Evolutionary conservation across 1,139 yeast genomes (phyloP), one percentile per base, ranked within the genome.

Genomic region (Blastobotrys elegans): DNA sequence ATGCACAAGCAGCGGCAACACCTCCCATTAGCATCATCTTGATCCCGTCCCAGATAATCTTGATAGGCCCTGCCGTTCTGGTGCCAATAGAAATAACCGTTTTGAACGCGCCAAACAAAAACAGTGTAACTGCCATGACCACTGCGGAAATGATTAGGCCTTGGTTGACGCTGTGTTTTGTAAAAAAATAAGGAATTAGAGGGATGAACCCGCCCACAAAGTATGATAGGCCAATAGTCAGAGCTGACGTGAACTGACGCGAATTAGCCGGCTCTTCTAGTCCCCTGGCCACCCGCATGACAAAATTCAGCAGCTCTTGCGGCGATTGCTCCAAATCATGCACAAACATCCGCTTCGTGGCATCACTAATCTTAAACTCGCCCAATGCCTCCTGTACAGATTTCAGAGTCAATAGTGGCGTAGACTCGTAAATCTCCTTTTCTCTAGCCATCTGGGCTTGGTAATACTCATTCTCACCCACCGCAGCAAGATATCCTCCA

Each of bases 11-110:
- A 4, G 98, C 98, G 22, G 98, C 98, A 30, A 85, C 70, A 16
- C 97, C 95, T 38, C 98, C 98, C 45, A 88, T 90, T 18, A 84
- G 70, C 49, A 89, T 82, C 97, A 92, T 92, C 68, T 89, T 95
- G 37, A 84, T 49, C 45, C 97, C 97, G 65, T 89, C 96, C 42
- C 71, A 68, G 4, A 84, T 69, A 60, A 87, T 85, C 59, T 79
- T 80, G 10, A 41, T 21, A 13, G 40, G 40, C 51, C 64, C 61
- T 8, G 66, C 66, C 14, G 87, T 76, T 53, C 82, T 90, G 34
- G 79, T 80, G 48, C 95, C 95, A 71, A 90, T 79, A 8, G 97
- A 84, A 47, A 89, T 78, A 38, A 83, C 70, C 16, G 97, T 88
- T 71, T 92, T 92, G 50, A 83, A 69, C 62, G 77, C 86, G 33